phyloP scores from a whole-genome alignment of 2,329 filamentous ascomycete genomes.

The Fusarium albidum region DNA sequence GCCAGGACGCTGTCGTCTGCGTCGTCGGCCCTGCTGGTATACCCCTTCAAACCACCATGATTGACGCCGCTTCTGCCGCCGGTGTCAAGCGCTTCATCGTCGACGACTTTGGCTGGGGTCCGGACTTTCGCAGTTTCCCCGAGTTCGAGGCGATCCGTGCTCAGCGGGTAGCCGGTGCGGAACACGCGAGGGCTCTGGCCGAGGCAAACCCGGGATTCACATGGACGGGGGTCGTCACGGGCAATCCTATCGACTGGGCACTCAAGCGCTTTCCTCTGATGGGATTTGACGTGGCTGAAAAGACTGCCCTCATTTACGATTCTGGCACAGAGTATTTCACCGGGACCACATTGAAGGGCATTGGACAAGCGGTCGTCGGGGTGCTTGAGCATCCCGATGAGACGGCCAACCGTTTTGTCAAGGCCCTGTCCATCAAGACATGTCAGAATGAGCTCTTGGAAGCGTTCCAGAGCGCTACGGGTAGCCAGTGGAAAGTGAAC shows the following conservation, averaged over 20 bases:
- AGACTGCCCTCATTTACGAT: slow-evolving; percentile 16
- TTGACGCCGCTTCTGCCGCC: slow-evolving; percentile 24
- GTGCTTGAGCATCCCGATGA: slow-evolving; percentile 16
- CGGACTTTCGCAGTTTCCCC: slow-evolving; percentile 19
- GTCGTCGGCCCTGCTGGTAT: slow-evolving; percentile 24
- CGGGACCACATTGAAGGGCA: slow-evolving; percentile 18
- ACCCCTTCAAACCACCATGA: slow-evolving; percentile 17
- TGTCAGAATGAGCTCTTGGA: slow-evolving; percentile 23
- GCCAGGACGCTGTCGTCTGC: slow-evolving; percentile 20
- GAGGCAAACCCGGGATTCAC: slow-evolving; percentile 12
- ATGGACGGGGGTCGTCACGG: slow-evolving; percentile 23
- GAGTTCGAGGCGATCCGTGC: slow-evolving; percentile 23
- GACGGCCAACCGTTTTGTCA: slow-evolving; percentile 21
- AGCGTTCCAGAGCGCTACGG: slow-evolving; percentile 7
- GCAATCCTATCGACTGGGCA: slow-evolving; percentile 29
- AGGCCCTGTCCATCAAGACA: slow-evolving; percentile 23
- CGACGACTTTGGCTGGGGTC: slow-evolving; percentile 28
- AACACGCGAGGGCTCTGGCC: slow-evolving; percentile 12
- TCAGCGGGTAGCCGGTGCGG: slow-evolving; percentile 10
- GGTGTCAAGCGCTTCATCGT: slow-evolving; percentile 26
- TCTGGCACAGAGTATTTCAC: slow-evolving; percentile 20
- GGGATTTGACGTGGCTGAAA: slow-evolving; percentile 18
- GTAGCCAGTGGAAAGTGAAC: slow-evolving; percentile 8
- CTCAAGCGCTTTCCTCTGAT: slow-evolving; percentile 24
- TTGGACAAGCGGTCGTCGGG: slow-evolving; percentile 28